Conservation (phyloP, 495 filamentous ascomycete genomes). For the Hypoxylon fuscum region DNA sequence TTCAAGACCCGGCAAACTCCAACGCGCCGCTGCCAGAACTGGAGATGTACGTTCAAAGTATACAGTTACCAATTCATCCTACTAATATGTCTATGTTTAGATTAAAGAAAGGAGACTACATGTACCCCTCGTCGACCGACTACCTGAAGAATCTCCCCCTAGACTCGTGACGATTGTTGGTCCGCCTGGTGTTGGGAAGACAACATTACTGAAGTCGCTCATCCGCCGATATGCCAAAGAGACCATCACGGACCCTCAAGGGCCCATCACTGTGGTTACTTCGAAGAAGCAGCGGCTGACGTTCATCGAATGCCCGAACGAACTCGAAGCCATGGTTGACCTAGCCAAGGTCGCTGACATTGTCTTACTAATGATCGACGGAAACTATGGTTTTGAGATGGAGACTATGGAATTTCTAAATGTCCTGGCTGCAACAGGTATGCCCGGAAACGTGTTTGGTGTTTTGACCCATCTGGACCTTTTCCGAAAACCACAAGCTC, state of each 20-base stretch:
- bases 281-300: conserved; percentile 92
- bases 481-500: conserved; percentile 88
- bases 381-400: conserved; percentile 99
- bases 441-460: conserved; percentile 98
- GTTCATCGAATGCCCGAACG: conserved; percentile 95
- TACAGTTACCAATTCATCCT: neutral
- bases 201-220: conserved; percentile 81
- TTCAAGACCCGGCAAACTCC: conserved; percentile 83
- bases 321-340: conserved; percentile 94
- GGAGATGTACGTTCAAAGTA: conserved; percentile 75
- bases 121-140: conserved; percentile 92
- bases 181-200: conserved; percentile 81
- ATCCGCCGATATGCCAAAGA: conserved; percentile 96
- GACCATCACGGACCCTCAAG: conserved; percentile 84
- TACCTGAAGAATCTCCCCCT: conserved; percentile 95
- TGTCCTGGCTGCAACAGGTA: conserved; percentile 84
- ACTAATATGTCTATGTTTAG: conserved; percentile 50
- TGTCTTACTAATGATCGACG: conserved; percentile 95
- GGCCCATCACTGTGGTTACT: conserved; percentile 93
- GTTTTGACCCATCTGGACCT: conserved; percentile 96
- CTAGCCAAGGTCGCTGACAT: conserved; percentile 96
- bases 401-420: conserved; percentile 99
- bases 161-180: conserved; percentile 92
- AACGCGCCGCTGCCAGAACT: conserved; percentile 84
- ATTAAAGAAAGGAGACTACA: conserved; percentile 95